Evolutionary conservation across 495 filamentous ascomycete species (phyloP).

Genomic region (Aspergillus mulundensis): DNA sequence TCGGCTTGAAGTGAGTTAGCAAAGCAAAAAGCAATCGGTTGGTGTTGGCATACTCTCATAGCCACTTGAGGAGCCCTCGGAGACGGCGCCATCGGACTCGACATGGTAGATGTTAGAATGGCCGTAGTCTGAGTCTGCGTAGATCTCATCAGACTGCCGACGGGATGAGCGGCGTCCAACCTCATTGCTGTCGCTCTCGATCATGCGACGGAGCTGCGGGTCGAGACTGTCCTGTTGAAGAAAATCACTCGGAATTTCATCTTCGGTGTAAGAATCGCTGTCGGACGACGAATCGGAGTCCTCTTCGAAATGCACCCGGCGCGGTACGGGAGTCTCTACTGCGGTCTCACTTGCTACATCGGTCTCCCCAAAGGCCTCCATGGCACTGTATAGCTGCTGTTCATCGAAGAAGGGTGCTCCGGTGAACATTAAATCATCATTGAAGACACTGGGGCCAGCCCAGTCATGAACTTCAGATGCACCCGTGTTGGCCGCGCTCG

Average conservation of each 20-base stretch:
- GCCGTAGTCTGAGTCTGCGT: slow-evolving; percentile 41
- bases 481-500: slow-evolving; percentile 21
- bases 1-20: slow-evolving; percentile 66
- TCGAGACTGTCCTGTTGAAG: slow-evolving; percentile 67
- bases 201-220: slow-evolving; percentile 63
- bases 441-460: slow-evolving; percentile 53
- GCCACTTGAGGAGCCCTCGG: slow-evolving; percentile 61
- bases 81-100: slow-evolving; percentile 50
- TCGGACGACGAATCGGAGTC: slow-evolving; percentile 50
- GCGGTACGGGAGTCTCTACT: slow-evolving; percentile 37
- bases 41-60: slow-evolving; percentile 63
- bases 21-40: slow-evolving; percentile 15
- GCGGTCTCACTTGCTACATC: slow-evolving; percentile 42
- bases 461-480: slow-evolving; percentile 50
- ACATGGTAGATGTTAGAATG: slow-evolving; percentile 49
- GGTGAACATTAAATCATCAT: slow-evolving; percentile 45
- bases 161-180: slow-evolving; percentile 38
- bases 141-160: slow-evolving; percentile 42
- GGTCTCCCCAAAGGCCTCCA: slow-evolving; percentile 43
- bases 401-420: slow-evolving; percentile 50
- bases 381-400: slow-evolving; percentile 44
- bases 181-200: slow-evolving; percentile 58
- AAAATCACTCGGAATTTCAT: slow-evolving; percentile 68
- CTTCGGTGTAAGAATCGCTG: slow-evolving; percentile 48
- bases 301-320: slow-evolving; percentile 50